These are phyloP conservation scores for Trypanosoma avium DNA, from an alignment of 208 protist genomes.

Conservation along the genomic window DNA sequence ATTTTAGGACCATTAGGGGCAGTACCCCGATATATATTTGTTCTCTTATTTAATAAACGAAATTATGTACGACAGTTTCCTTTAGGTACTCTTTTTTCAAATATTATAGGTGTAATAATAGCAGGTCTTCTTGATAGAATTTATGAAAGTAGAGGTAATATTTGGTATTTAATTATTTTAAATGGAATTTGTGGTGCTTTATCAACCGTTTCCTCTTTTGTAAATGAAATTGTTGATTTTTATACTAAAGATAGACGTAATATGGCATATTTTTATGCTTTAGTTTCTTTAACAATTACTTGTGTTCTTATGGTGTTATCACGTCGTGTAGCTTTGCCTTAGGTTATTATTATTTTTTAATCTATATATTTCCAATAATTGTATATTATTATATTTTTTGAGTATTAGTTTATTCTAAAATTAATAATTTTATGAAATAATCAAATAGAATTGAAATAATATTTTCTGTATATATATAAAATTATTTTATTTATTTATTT, in stretches of 20 bases:
- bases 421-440: too few species aligned
- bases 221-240: constrained; percentile 40
- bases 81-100: constrained; percentile 48
- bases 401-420: too few species aligned
- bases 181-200: constrained; percentile 55
- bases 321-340: constrained; percentile 13
- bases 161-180: constrained; percentile 23
- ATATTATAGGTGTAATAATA: constrained; percentile 36
- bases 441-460: too few species aligned
- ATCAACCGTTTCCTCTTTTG: constrained; percentile 56
- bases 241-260: constrained; percentile 15
- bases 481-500: too few species aligned
- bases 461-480: too few species aligned
- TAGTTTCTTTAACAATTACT: constrained; percentile 32
- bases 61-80: constrained; percentile 33
- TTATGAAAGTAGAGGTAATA: constrained; percentile 17
- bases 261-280: constrained; percentile 40
- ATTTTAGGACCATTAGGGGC: constrained; percentile 44
- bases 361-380: too few species aligned
- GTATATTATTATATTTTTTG: too few species aligned
- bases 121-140: constrained; percentile 34
- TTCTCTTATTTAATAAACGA: constrained; percentile 46
- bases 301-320: constrained; percentile 37
- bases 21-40: constrained; percentile 41
- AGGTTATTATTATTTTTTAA: not conserved